Conservation (phyloP, 2,329 filamentous ascomycete genomes). For the Diaporthe aspalathi region DNA sequence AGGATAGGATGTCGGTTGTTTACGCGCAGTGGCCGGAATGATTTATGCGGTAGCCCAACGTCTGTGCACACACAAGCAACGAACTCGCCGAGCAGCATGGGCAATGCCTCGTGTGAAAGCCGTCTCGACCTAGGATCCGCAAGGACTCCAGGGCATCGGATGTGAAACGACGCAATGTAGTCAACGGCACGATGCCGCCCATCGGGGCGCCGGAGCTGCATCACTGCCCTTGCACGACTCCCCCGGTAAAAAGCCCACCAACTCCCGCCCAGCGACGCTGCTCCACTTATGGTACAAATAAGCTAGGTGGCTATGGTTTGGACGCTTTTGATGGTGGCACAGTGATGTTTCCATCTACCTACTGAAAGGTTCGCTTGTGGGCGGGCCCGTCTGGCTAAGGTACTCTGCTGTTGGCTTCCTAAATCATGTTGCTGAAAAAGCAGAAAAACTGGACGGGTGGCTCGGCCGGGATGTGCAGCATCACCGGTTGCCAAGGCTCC, state of each 20-base stretch:
- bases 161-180: conserved; percentile 22
- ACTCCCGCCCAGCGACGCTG: background rate
- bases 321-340: conserved; percentile 1
- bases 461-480: background rate
- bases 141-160: conserved; percentile 1
- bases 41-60: background rate
- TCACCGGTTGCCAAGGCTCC: conserved; percentile 27
- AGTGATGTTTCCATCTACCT: background rate
- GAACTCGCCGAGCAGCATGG: conserved; percentile 5
- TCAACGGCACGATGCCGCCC: conserved; percentile 5
- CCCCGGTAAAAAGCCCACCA: conserved; percentile 1
- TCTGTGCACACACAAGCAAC: conserved; percentile 10
- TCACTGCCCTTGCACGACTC: background rate
- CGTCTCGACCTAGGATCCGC: background rate
- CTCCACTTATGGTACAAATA: background rate
- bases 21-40: background rate
- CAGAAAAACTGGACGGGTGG: background rate
- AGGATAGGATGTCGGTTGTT: background rate
- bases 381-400: background rate
- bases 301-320: background rate
- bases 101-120: background rate
- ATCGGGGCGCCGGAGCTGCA: conserved; percentile 8
- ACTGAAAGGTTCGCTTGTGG: background rate
- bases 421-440: background rate
- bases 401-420: background rate